phyloP scores from a whole-genome alignment of 2,329 filamentous ascomycete species.

The Trichoderma semiorbis region DNA sequence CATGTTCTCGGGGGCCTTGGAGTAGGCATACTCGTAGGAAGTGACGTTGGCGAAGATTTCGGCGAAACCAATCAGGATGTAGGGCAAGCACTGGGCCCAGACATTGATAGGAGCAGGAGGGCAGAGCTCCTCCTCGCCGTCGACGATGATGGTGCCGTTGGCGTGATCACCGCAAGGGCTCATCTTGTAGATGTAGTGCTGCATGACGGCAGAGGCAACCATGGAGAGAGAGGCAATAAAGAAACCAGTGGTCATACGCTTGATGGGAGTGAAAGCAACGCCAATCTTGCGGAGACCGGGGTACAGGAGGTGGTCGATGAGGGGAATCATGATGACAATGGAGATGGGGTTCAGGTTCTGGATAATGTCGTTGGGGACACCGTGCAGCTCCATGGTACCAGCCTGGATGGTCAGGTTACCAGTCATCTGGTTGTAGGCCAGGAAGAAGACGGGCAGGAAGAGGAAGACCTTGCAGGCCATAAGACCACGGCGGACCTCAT shows the following conservation, averaged over 20 bases:
- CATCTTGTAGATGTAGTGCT: conserved; percentile 61
- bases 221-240: conserved; percentile 60
- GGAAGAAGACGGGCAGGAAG: conserved; percentile 64
- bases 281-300: conserved; percentile 61
- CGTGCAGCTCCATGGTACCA: conserved; percentile 62
- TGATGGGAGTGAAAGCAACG: conserved; percentile 70
- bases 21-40: conserved; percentile 72
- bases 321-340: conserved; percentile 70
- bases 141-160: conserved; percentile 27
- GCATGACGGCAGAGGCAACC: conserved; percentile 54
- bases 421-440: conserved; percentile 58
- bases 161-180: conserved; percentile 59
- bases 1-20: conserved; percentile 77
- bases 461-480: conserved; percentile 68
- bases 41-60: conserved; percentile 55
- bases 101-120: conserved; percentile 62
- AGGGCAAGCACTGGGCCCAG: conserved; percentile 53
- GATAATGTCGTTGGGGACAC: conserved; percentile 74
- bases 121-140: conserved; percentile 41
- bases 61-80: conserved; percentile 49
- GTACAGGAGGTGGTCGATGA: conserved; percentile 68
- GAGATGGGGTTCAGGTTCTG: conserved; percentile 73
- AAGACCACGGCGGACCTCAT: conserved; percentile 69
- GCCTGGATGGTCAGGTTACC: conserved; percentile 63
- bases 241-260: conserved; percentile 71